A percentile compares a stretch with the other conserved stretches of the same genome.
These are phyloP conservation scores for Fusarium sp. DNA, from an alignment of 2,329 filamentous ascomycete species.

Conservation along the genomic window DNA sequence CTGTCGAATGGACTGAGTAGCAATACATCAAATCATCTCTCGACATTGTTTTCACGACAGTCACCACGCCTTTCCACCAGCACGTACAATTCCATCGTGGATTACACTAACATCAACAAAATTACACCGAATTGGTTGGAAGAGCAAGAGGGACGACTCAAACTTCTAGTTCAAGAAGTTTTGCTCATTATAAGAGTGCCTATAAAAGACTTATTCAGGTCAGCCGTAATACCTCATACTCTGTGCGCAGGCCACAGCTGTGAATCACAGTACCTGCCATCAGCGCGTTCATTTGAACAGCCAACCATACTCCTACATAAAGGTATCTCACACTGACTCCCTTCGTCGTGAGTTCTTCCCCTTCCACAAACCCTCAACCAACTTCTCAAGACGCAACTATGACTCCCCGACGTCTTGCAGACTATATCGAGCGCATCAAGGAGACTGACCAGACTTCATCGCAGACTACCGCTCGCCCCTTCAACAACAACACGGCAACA, in stretches of 20 bases:
- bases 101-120: background rate
- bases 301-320: background rate
- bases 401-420: slow-evolving; percentile 17
- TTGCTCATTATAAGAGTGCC: no score
- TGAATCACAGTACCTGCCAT: background rate
- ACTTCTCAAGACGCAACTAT: background rate
- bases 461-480: slow-evolving; percentile 10
- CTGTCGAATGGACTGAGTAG: background rate
- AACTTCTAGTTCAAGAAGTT: background rate
- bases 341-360: background rate
- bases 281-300: background rate
- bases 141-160: background rate
- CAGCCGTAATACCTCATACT: background rate
- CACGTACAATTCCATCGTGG: fast-evolving
- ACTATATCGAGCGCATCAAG: slow-evolving; percentile 31
- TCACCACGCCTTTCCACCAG: background rate
- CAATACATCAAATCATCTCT: background rate
- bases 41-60: background rate
- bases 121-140: background rate
- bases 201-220: background rate
- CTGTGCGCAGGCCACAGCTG: no score
- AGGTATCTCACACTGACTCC: background rate
- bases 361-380: background rate
- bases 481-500: slow-evolving; percentile 23
- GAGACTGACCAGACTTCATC: background rate